These are phyloP conservation scores for Cordyceps pruinosa DNA, from an alignment of 2,329 filamentous ascomycete genomes.

Conservation along the genomic window DNA sequence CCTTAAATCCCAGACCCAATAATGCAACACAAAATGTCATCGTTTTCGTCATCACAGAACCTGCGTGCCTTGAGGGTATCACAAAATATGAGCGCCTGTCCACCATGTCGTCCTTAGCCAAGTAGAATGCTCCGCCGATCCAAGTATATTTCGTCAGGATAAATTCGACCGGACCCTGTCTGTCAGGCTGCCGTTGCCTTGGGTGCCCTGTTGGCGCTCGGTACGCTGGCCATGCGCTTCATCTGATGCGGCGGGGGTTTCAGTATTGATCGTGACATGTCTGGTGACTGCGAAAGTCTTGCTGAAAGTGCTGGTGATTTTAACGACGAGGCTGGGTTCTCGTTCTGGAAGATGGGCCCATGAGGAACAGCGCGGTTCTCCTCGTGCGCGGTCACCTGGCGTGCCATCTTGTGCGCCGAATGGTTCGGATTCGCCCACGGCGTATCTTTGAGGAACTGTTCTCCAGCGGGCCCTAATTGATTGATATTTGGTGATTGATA, in stretches of 20 bases:
- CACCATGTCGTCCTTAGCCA: not conserved
- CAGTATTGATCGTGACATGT: slow-evolving; percentile 33
- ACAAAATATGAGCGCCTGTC: slow-evolving; percentile 21
- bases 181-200: slow-evolving; percentile 29
- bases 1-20: not conserved
- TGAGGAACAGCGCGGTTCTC: slow-evolving; percentile 6
- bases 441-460: slow-evolving; percentile 82
- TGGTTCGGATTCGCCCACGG: slow-evolving; percentile 90
- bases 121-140: slow-evolving; percentile 3
- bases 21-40: slow-evolving; percentile 12
- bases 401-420: slow-evolving; percentile 52
- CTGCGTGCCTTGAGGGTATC: slow-evolving; percentile 31
- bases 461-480: slow-evolving; percentile 60
- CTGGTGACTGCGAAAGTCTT: slow-evolving; percentile 35
- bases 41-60: slow-evolving; percentile 16
- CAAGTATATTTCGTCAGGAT: slow-evolving; percentile 4
- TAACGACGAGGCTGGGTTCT: not conserved
- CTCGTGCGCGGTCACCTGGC: slow-evolving; percentile 21
- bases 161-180: slow-evolving; percentile 8
- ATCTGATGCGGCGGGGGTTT: slow-evolving; percentile 26
- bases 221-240: slow-evolving; percentile 27
- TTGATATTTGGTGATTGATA: slow-evolving; percentile 42
- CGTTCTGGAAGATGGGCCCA: slow-evolving; percentile 9
- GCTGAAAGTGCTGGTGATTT: slow-evolving; percentile 22
- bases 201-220: slow-evolving; percentile 26